phyloP scores from a whole-genome alignment of 1,139 yeast species.

The Candida glucosophila region DNA sequence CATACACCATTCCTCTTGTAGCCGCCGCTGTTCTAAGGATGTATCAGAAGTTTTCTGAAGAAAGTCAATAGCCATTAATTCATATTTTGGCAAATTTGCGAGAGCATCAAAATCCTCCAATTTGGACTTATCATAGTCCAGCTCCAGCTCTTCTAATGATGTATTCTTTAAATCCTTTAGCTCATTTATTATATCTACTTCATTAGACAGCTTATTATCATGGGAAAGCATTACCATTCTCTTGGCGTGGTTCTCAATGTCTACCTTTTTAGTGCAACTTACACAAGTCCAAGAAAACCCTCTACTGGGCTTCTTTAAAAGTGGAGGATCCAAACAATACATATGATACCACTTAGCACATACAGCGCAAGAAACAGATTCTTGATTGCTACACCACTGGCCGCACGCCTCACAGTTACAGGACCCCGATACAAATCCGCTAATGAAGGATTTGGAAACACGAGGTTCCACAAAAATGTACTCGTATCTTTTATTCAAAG shows the following conservation, averaged over 20 bases:
- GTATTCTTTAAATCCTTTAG: slow-evolving; percentile 13
- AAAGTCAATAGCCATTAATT: slow-evolving; percentile 49
- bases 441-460: slow-evolving; percentile 53
- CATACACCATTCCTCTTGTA: slow-evolving; percentile 69
- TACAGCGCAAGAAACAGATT: slow-evolving; percentile 76
- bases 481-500: slow-evolving; percentile 59
- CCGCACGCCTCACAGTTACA: slow-evolving; percentile 63
- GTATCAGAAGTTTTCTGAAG: slow-evolving; percentile 33
- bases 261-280: slow-evolving; percentile 47
- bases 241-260: slow-evolving; percentile 19
- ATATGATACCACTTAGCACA: slow-evolving; percentile 69
- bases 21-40: slow-evolving; percentile 39
- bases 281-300: slow-evolving; percentile 97
- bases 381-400: slow-evolving; percentile 75
- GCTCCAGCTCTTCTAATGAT: slow-evolving; percentile 3
- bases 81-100: slow-evolving; percentile 50
- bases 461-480: slow-evolving; percentile 74
- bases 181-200: slow-evolving; percentile 20
- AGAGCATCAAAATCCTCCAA: too few relatives aligned
- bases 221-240: slow-evolving; percentile 33
- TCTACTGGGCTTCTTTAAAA: slow-evolving; percentile 68
- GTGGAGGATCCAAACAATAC: slow-evolving; percentile 82
- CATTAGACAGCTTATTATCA: slow-evolving; percentile 37
- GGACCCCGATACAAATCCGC: slow-evolving; percentile 48
- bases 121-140: too few relatives aligned